These are phyloP conservation scores for Debaryomyces nepalensis DNA, from an alignment of 1,139 yeast species.

Conservation along the genomic window DNA sequence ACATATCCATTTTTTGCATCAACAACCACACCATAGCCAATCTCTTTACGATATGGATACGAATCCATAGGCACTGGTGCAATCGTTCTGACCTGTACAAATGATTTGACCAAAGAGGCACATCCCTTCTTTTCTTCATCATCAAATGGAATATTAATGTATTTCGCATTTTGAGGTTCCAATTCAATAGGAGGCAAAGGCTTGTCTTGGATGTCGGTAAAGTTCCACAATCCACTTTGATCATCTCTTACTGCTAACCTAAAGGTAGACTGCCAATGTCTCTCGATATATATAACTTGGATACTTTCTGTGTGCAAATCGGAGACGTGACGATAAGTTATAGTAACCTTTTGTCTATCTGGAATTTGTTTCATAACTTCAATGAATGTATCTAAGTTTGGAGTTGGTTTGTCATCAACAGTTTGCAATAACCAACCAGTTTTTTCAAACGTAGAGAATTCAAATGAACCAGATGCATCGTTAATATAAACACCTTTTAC, in stretches of 20 bases:
- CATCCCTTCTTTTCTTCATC: constrained; percentile 51
- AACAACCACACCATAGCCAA: constrained; percentile 77
- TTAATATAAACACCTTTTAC: constrained; percentile 82
- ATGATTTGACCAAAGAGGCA: constrained; percentile 53
- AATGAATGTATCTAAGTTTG: constrained; percentile 72
- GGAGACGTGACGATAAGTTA: constrained; percentile 75
- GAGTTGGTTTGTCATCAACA: constrained; percentile 74
- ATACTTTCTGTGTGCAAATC: constrained; percentile 78
- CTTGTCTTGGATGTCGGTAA: constrained; percentile 63
- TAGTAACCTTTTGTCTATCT: constrained; percentile 72
- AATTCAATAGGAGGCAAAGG: constrained; percentile 56
- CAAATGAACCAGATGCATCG: constrained; percentile 80
- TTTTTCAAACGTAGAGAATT: constrained; percentile 60
- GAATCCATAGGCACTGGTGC: constrained; percentile 79
- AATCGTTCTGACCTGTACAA: constrained; percentile 69
- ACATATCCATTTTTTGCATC: constrained; percentile 83
- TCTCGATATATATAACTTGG: constrained; percentile 69
- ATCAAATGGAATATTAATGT: constrained; percentile 69
- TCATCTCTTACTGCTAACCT: constrained; percentile 80
- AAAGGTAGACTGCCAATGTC: constrained; percentile 83
- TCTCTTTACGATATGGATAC: constrained; percentile 61
- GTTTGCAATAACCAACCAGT: constrained; percentile 77
- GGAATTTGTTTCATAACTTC: constrained; percentile 80
- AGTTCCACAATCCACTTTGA: constrained; percentile 86
- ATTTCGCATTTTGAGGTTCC: constrained; percentile 66